Conservation (phyloP, 495 filamentous ascomycete genomes). For the Paragyromitra xinjiangensis region DNA sequence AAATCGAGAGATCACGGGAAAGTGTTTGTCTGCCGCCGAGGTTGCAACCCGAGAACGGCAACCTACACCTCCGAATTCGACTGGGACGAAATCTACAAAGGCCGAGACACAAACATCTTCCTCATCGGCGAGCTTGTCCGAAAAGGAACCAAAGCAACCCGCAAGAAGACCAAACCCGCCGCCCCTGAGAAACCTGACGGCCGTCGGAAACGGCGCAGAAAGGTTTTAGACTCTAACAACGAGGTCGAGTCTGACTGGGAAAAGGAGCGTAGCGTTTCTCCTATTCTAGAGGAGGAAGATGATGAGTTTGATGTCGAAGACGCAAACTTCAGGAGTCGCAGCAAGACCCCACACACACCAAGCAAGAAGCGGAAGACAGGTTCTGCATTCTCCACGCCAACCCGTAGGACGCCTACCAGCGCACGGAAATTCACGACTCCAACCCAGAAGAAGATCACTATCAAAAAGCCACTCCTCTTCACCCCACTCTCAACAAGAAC, state of each 20-base stretch:
- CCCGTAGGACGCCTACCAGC: conserved; percentile 66
- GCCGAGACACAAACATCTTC: conserved; percentile 68
- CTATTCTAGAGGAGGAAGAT: conserved; percentile 41
- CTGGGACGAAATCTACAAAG: conserved; percentile 85
- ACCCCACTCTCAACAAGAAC: conserved; percentile 89
- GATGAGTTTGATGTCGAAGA: conserved; percentile 59
- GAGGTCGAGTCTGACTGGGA: conserved; percentile 58
- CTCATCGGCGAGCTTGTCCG: conserved; percentile 71
- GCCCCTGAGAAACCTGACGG: conserved; percentile 65
- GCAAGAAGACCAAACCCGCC: conserved; percentile 65
- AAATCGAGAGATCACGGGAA: conserved; percentile 82
- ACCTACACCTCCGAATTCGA: conserved; percentile 91
- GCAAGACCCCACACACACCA: conserved; percentile 59
- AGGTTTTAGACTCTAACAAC: conserved; percentile 62
- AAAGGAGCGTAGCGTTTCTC: conserved; percentile 8
- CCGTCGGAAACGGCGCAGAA: conserved; percentile 56
- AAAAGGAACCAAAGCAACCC: conserved; percentile 73
- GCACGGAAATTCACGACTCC: conserved; percentile 70
- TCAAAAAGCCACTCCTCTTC: conserved; percentile 94
- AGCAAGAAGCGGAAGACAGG: conserved; percentile 59
- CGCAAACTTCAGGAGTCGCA: conserved; percentile 70
- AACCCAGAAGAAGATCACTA: conserved; percentile 75
- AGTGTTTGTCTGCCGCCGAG: conserved; percentile 87
- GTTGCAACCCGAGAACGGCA: conserved; percentile 84
- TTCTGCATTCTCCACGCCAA: conserved; percentile 64